These are phyloP conservation scores for Wickerhamiella infanticola DNA, from an alignment of 1,139 yeast species.

Conservation along the genomic window DNA sequence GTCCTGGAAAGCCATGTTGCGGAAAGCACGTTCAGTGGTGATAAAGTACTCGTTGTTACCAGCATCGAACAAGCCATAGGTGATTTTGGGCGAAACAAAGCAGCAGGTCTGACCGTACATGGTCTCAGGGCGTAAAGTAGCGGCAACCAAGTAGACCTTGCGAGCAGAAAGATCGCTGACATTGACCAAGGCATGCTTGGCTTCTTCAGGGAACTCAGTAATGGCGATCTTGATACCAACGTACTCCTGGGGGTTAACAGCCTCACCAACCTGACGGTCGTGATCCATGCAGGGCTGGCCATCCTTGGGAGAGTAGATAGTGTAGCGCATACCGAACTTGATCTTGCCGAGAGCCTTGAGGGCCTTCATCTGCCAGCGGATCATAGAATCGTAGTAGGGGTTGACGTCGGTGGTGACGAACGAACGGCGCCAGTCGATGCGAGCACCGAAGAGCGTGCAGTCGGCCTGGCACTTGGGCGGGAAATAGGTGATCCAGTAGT, in stretches of 20 bases:
- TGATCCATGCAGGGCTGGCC: constrained; percentile 99
- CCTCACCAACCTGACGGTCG: constrained; percentile 96
- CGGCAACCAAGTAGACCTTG: constrained; percentile 76
- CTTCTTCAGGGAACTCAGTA: constrained; percentile 41
- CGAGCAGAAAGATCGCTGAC: constrained; percentile 34
- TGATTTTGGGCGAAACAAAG: constrained; percentile 89
- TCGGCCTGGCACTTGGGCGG: constrained; percentile 80
- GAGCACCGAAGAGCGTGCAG: constrained; percentile 72
- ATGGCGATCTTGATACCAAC: constrained; percentile 78
- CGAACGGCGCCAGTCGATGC: constrained; percentile 98
- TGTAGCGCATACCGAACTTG: constrained; percentile 96
- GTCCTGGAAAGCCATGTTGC: constrained; percentile 92
- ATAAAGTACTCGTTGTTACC: constrained; percentile 65
- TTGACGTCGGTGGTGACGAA: constrained; percentile 90
- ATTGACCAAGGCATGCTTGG: constrained; percentile 35
- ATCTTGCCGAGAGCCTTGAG: constrained; percentile 77
- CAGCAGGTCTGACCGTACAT: constrained; percentile 99
- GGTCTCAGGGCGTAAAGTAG: constrained; percentile 96
- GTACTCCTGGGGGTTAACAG: constrained; percentile 92
- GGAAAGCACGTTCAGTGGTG: constrained; percentile 93
- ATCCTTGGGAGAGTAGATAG: constrained; percentile 92
- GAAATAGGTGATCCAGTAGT: constrained; percentile 78
- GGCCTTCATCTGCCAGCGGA: constrained; percentile 92
- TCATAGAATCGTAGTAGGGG: constrained; percentile 87
- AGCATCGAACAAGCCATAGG: constrained; percentile 82